Percentiles rank a stretch among this genome's conserved stretches.
These are phyloP conservation scores for Bryum argenteum DNA, from an alignment of 225 moss, liverwort and hornwort species.

Conservation along the genomic window DNA sequence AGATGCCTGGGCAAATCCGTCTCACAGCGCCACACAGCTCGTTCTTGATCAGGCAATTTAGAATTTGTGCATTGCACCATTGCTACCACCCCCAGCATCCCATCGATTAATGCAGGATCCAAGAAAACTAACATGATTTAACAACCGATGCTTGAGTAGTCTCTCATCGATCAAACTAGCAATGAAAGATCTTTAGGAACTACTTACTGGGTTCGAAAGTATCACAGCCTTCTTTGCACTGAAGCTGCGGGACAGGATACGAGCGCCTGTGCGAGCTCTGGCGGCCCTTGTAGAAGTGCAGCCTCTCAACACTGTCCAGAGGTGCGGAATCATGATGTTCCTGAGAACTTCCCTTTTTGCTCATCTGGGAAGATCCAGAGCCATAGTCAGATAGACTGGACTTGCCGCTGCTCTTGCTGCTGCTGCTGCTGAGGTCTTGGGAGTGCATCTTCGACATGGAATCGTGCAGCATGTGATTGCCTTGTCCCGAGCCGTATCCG, in stretches of 20 bases:
- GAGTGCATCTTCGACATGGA: no score
- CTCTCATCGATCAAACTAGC: no score
- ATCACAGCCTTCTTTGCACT: slow-evolving; percentile 61
- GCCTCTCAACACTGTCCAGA: background rate
- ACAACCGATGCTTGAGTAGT: background rate
- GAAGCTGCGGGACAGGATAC: slow-evolving; percentile 57
- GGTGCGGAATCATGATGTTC: background rate
- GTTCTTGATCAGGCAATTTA: slow-evolving; percentile 29
- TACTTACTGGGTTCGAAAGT: slow-evolving; percentile 48
- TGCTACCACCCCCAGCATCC: slow-evolving; percentile 24
- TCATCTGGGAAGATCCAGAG: background rate
- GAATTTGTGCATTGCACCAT: slow-evolving; percentile 39
- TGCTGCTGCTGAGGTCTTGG: background rate
- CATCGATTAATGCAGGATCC: background rate
- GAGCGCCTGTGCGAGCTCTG: slow-evolving; percentile 55
- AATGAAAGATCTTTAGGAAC: no score
- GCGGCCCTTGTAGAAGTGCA: slow-evolving; percentile 50
- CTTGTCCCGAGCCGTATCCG: no score
- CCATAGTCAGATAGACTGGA: background rate
- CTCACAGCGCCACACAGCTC: slow-evolving; percentile 65
- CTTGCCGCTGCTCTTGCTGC: no score
- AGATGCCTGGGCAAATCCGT: slow-evolving; percentile 67
- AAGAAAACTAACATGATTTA: background rate
- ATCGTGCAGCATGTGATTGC: no score
- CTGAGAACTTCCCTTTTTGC: background rate